Evolutionary conservation across 2,329 filamentous ascomycete species (phyloP).

Genomic region (Fusarium dlaminii): DNA sequence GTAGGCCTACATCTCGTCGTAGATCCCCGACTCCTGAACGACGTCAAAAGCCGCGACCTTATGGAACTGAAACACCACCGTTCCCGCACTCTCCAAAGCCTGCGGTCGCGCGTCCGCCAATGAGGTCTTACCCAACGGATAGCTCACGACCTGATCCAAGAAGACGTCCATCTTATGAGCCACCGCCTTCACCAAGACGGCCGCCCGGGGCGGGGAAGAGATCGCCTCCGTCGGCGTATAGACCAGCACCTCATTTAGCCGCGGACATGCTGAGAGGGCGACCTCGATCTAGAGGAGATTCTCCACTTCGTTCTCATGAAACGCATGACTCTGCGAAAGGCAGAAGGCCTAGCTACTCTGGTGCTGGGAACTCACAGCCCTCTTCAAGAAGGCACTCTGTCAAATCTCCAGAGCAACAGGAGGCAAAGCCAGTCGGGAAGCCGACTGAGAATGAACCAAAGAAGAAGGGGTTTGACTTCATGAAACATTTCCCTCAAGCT

Average conservation of each 20-base stretch:
- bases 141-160: slow-evolving; percentile 19
- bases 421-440: neutral
- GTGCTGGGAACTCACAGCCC: neutral
- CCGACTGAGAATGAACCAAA: neutral
- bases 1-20: slow-evolving; percentile 23
- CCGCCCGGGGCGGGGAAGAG: neutral
- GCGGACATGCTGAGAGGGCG: slow-evolving; percentile 21
- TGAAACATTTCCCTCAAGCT: slow-evolving; percentile 38
- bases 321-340: neutral
- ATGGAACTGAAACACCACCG: slow-evolving; percentile 4
- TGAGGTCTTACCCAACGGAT: slow-evolving; percentile 31
- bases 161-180: slow-evolving; percentile 29
- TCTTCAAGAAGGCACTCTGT: neutral
- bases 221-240: slow-evolving; percentile 18
- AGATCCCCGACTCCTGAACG: slow-evolving; percentile 15
- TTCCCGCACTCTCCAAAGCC: neutral
- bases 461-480: slow-evolving; percentile 22
- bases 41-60: neutral
- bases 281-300: slow-evolving; percentile 21
- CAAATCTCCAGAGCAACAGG: neutral
- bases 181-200: slow-evolving; percentile 8
- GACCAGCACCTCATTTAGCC: slow-evolving; percentile 7
- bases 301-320: neutral
- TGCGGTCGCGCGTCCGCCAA: neutral
- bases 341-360: neutral